Evolutionary conservation across 768 basidiomycete genomes (phyloP), one percentile per base, ranked within the genome.

Genomic region (Aureoboletus auriporus): DNA sequence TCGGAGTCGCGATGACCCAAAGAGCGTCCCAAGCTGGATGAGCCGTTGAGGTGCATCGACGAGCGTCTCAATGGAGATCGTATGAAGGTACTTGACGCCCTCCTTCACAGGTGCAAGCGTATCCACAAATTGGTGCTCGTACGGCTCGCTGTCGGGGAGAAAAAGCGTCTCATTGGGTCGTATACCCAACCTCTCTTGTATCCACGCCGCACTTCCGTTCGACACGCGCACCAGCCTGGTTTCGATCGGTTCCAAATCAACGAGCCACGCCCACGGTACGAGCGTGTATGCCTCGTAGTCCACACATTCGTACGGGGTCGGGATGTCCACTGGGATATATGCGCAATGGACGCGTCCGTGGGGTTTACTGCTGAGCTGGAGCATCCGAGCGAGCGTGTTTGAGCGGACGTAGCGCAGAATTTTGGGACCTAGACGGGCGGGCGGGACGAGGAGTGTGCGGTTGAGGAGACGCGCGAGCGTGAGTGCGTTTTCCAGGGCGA

Each of bases 401-500:
- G 59, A 79, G 80, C 47, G 72, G 69, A 76, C 69, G 61, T 86
- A 89, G 36, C 76, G 79, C 35, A 86, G 69, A 6, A 83, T 77
- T 59, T 73, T 76, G 37, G 56, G 64, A 34, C 87, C 86, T 6
- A 90, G 77, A 34, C 82, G 80, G 27, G 85, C 72, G 10, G 85
- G 84, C n/a, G 90, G 89, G 29, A 90, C 69, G 53, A 92, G 77
- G 29, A 92, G 73, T 10, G 88, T 93, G 51, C 88, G 83, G 68
- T 85, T 83, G 50, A 89, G 76, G 28, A 85, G 62, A 50, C 68
- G 71, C 2, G 89, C 75, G 43, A 92, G 76, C n/a, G 83, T 71
- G 16, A 91, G 75, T 3, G 87, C 90, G 58, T 93, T 93, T 68
- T 92, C 87, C 51, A 93, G 76, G 14, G 87, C 83, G 54, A 93